Conservation (phyloP, 345 rosid species). For the Lepidium africanum region DNA sequence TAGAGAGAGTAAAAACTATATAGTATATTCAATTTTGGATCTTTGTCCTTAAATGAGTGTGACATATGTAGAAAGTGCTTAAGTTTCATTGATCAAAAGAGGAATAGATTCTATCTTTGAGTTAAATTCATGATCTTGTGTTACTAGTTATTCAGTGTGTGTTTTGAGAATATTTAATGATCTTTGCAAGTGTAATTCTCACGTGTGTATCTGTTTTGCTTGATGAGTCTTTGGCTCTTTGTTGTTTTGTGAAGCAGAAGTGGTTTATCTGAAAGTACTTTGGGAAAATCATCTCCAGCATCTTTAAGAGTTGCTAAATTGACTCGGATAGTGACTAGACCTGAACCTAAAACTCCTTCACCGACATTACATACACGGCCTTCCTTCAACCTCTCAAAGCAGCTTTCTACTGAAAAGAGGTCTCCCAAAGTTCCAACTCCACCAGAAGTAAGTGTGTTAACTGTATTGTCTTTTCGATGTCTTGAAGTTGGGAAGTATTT, state of each 20-base stretch:
- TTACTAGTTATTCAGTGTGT: neutral
- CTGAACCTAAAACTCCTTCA: slow-evolving; percentile 55
- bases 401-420: slow-evolving; percentile 51
- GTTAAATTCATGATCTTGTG: neutral
- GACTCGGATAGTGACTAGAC: slow-evolving; percentile 41
- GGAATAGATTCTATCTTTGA: neutral
- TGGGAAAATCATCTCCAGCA: slow-evolving; percentile 51
- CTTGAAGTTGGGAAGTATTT: neutral
- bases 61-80: neutral
- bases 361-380: slow-evolving; percentile 41
- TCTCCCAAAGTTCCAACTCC: slow-evolving; percentile 52
- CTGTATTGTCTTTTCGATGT: neutral
- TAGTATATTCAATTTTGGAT: neutral
- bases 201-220: neutral
- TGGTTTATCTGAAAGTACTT: slow-evolving; percentile 47
- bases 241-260: slow-evolving; percentile 41
- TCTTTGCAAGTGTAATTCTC: neutral
- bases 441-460: slow-evolving; percentile 51
- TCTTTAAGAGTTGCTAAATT: slow-evolving; percentile 58
- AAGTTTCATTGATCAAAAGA: neutral
- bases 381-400: slow-evolving; percentile 61
- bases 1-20: neutral
- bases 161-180: neutral
- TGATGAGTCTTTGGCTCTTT: neutral
- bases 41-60: neutral